phyloP scores from a whole-genome alignment of 495 filamentous ascomycete genomes.

The Penicillium fimorum region DNA sequence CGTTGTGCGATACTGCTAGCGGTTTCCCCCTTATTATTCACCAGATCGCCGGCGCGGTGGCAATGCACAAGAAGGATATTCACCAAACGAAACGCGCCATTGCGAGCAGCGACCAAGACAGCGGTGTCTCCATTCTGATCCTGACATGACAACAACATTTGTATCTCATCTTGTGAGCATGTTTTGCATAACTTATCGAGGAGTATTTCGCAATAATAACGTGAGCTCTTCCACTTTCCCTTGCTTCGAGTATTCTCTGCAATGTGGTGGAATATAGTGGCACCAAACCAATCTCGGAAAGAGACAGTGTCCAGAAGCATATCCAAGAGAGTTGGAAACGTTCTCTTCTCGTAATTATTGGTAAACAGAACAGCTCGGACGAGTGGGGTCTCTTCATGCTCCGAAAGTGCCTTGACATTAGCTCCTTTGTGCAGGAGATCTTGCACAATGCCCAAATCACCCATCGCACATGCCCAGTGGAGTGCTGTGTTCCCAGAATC shows the following conservation, averaged over 20 bases:
- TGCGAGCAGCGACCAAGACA: conserved; percentile 78
- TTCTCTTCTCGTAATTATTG: conserved; percentile 89
- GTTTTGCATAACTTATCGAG: conserved; percentile 76
- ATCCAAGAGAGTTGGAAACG: conserved; percentile 77
- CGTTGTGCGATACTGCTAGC: conserved; percentile 68
- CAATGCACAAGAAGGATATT: conserved; percentile 51
- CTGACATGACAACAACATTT: conserved; percentile 65
- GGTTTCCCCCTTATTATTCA: conserved; percentile 73
- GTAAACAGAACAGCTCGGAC: conserved; percentile 95
- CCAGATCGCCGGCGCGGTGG: conserved; percentile 73
- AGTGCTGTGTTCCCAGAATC: conserved; percentile 83
- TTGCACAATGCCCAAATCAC: conserved; percentile 85
- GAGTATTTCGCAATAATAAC: conserved; percentile 91
- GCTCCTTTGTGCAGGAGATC: conserved; percentile 77
- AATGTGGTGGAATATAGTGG: conserved; percentile 90
- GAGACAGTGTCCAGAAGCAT: conserved; percentile 74
- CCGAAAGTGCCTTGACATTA: conserved; percentile 59
- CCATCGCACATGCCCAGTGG: conserved; percentile 99
- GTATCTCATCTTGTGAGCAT: conserved; percentile 64
- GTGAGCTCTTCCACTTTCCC: conserved; percentile 75
- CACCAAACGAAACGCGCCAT: conserved; percentile 49
- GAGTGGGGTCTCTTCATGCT: conserved; percentile 86
- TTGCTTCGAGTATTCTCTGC: conserved; percentile 76
- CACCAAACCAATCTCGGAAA: conserved; percentile 69
- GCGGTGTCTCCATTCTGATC: conserved; percentile 88